phyloP scores from a whole-genome alignment of 1,139 yeast species.

The Taphrina deformans region DNA sequence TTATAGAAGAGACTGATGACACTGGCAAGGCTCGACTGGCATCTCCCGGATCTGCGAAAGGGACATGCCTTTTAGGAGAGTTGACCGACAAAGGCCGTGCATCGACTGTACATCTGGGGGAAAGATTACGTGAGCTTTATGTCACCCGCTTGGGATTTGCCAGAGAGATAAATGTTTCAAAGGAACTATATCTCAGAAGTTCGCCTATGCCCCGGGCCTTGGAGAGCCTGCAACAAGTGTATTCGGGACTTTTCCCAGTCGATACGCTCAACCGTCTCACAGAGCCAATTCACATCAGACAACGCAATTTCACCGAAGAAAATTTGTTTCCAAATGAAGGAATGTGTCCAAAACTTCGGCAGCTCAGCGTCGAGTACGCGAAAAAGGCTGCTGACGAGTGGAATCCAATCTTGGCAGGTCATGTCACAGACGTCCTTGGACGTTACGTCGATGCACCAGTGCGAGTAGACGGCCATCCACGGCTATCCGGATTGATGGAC shows the following conservation, averaged over 20 bases:
- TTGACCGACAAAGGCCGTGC: slow-evolving; percentile 40
- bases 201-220: slow-evolving; percentile 40
- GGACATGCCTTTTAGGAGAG: slow-evolving; percentile 40
- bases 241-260: slow-evolving; percentile 40
- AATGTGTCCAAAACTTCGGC: slow-evolving; percentile 38
- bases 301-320: slow-evolving; percentile 40
- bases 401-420: slow-evolving; percentile 40
- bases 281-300: slow-evolving; percentile 36
- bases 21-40: slow-evolving; percentile 1
- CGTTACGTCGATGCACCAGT: slow-evolving; percentile 38
- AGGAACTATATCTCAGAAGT: slow-evolving; percentile 37
- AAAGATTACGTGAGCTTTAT: slow-evolving; percentile 38
- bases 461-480: slow-evolving; percentile 40
- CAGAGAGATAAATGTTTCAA: slow-evolving; percentile 36
- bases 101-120: slow-evolving; percentile 39
- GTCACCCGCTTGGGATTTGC: slow-evolving; percentile 38
- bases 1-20: slow-evolving; percentile 18
- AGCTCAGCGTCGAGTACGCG: slow-evolving; percentile 39
- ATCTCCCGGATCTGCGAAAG: neutral
- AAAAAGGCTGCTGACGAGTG: slow-evolving; percentile 39
- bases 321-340: slow-evolving; percentile 41
- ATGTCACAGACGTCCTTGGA: slow-evolving; percentile 36
- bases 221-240: slow-evolving; percentile 40
- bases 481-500: slow-evolving; percentile 40
- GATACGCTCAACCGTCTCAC: slow-evolving; percentile 30